Base-by-base conservation (phyloP, 805 yeast species). In the Ogataea dorogensis region DNA sequence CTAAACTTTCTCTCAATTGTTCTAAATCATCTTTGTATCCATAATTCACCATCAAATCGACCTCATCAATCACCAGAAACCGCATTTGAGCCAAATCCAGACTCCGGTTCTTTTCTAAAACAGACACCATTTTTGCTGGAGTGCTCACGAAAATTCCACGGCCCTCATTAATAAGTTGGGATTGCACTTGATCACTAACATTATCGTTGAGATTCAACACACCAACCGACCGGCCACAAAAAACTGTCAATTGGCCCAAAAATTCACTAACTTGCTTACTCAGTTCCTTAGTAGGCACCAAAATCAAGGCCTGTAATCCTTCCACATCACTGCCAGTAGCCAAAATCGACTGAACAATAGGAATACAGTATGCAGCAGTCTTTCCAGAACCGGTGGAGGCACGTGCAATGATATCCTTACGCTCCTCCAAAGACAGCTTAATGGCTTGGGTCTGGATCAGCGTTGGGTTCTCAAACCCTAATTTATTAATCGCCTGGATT, bases 341-440 rank as follows among this genome's bases (percentile, higher is more conserved):
- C 41, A 91, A 65, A 25, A 93, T 74, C 25, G 79, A 73, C 59
- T 93, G 95, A 25, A 93, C 60, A 12, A 93, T 81, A 5, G 98
- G 98, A 31, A 91, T 73, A 45, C 82, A 64, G 57, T 91, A 91
- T 1, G 97, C 95, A 8, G 86, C 85, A 0, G 98, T 91, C 61
- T 91, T 91, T 47, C 98, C 98, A 7, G 96, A 84, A 4, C 98
- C 98, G 0, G 98, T 91, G 17, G 86, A 79, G 5, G 98, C 96
- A 56, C 85, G 81, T 24, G 97, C 97, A 30, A 91, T 82, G 46
- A 91, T 83, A 58, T 91, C 97, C 65, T 88, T 81, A 56, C 82
- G 85, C 49, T 91, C 93, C 46, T 86, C 84, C 35, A 93, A 64
- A 1, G 98, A 96, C 32, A 93, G 65, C 27, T 95, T 96, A 42